Percentiles rank a stretch among this genome's conserved stretches.
phyloP scores from a whole-genome alignment of 306 rosid genomes.

The Alnus rubra region DNA sequence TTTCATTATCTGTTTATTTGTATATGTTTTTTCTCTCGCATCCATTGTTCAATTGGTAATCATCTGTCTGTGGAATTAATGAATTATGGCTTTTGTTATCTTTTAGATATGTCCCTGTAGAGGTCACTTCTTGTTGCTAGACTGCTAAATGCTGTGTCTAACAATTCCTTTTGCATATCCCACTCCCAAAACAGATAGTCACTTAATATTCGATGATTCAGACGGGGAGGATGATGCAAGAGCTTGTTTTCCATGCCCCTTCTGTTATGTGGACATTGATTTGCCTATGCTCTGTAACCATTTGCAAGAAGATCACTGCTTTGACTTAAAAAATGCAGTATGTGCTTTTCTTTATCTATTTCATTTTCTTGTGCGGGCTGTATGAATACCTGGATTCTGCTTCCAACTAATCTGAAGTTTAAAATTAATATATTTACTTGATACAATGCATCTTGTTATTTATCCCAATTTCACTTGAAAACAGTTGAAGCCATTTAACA shows the following conservation, averaged over 20 bases:
- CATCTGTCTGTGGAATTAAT: neutral
- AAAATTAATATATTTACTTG: constrained; percentile 6
- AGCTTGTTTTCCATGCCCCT: constrained; percentile 73
- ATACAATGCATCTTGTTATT: constrained; percentile 3
- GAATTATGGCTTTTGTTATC: neutral
- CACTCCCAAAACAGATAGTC: constrained; percentile 39
- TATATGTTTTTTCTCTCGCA: neutral
- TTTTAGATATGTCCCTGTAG: neutral
- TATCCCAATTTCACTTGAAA: constrained; percentile 14
- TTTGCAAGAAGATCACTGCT: constrained; percentile 82
- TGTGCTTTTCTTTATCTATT: constrained; percentile 23
- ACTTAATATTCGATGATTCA: constrained; percentile 40
- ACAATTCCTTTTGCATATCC: neutral
- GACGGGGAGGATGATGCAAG: constrained; percentile 65
- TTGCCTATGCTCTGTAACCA: constrained; percentile 60
- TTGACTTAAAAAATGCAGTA: constrained; percentile 72
- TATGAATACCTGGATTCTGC: constrained; percentile 9
- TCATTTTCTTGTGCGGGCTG: neutral
- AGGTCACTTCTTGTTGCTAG: neutral
- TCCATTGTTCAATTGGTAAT: neutral
- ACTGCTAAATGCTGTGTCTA: neutral
- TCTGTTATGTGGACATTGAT: constrained; percentile 79
- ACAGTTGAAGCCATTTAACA: constrained; percentile 13
- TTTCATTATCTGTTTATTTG: neutral
- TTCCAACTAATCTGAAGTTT: constrained; percentile 5